Evolutionary conservation across 306 rosid genomes (phyloP).

Genomic region (Argentina anserina): DNA sequence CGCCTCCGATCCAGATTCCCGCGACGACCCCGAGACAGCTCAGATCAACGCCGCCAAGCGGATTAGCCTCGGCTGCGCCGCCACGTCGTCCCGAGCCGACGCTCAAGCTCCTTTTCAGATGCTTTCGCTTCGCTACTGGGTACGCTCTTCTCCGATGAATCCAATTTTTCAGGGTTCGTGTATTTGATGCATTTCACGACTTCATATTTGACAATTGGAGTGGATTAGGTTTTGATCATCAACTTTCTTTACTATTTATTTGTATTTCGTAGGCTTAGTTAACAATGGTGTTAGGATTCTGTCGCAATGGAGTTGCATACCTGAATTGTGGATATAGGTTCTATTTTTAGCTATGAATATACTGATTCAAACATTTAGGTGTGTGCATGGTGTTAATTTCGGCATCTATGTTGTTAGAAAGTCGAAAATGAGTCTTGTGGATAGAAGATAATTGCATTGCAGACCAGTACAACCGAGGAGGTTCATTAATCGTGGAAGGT

Average conservation of each 20-base stretch:
- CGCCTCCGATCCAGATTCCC: conserved; percentile 80
- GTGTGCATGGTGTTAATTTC: neutral
- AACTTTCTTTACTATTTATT: neutral
- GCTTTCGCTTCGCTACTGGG: conserved; percentile 84
- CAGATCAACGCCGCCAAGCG: conserved; percentile 99
- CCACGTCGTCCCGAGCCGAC: conserved; percentile 51
- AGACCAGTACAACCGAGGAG: neutral
- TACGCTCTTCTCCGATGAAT: conserved; percentile 11
- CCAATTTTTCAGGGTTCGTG: neutral
- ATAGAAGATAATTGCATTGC: neutral
- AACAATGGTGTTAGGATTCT: neutral
- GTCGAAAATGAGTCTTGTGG: neutral
- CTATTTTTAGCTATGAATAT: neutral
- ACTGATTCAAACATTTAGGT: neutral
- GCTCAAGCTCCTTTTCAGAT: conserved; percentile 52
- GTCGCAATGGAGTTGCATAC: neutral
- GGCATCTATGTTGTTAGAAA: neutral
- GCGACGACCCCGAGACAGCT: conserved; percentile 70
- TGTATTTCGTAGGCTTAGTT: neutral
- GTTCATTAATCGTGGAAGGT: neutral
- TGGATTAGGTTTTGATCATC: neutral
- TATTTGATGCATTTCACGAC: neutral
- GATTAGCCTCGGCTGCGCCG: conserved; percentile 86
- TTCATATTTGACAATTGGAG: conserved; percentile 1
- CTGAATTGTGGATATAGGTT: neutral